Base-by-base conservation (phyloP, 176 grass and related monocot species). In the Otatea glauca region DNA sequence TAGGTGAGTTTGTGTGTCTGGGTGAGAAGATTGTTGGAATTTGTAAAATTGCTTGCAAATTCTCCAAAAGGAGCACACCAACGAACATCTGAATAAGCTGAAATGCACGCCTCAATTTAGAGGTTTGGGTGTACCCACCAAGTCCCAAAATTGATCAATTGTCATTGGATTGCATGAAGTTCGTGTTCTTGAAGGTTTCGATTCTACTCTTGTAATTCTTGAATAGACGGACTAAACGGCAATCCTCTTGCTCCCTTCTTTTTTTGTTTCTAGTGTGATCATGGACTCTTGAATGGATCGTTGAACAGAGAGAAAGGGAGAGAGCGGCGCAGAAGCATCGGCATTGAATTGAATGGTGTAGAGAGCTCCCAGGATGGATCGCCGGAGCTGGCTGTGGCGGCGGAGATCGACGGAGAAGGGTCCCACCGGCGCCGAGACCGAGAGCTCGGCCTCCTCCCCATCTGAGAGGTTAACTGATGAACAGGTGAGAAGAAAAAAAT, bases 361-460 rank as follows among this genome's bases (percentile, higher is more conserved):
- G 56, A 35, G 55, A 78, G 7, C 67, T 73, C 42, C 9, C 25
- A 27, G 29, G 72, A 96, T 96, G 94, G 94, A 96, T 58, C 91
- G 94, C 75, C 91, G 89, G 76, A 96, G 89, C 54, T 96, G 94
- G 94, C 87, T 90, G 74, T 96, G 94, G 94, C 87, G 91, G 74
- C 84, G 92, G 67, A 93, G 82, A 79, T 86, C 91, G 24, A 81
- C 94, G 34, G 91, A 96, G 39, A 96, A 91, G 85, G 82, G 67
- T 63, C 64, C 47, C 55, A 45, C 43, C 43, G 43, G 43, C 43
- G 89, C 84, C 44, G 91, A 96, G 77, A 91, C 89, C 2, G 94
- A 93, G 69, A 93, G 91, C 89, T 91, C 91, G 9, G 62, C 65
- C 12, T 96, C 94, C 38, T 89, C 91, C 5, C 83, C 82, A 20